These are phyloP conservation scores for Blastobotrys mokoenaii DNA, from an alignment of 805 yeast species.

Conservation along the genomic window DNA sequence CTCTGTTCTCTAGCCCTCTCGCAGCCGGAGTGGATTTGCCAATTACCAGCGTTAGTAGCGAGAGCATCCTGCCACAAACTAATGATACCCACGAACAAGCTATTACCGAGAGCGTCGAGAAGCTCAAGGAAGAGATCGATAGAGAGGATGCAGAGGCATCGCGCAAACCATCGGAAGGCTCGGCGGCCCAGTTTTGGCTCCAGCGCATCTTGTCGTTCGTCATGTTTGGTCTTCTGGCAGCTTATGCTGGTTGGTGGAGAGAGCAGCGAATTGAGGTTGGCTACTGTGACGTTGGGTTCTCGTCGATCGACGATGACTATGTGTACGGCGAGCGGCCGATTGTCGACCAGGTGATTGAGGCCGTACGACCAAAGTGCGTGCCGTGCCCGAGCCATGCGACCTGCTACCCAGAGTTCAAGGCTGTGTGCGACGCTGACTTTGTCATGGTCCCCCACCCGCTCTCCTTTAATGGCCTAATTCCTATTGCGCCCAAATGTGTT, in stretches of 20 bases:
- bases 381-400: slow-evolving; percentile 77
- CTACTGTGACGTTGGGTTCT: slow-evolving; percentile 49
- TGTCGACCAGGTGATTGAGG: slow-evolving; percentile 37
- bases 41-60: too few relatives aligned
- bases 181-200: background rate
- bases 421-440: slow-evolving; percentile 68
- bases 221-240: slow-evolving; percentile 24
- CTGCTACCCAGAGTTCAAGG: slow-evolving; percentile 52
- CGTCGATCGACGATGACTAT: slow-evolving; percentile 25
- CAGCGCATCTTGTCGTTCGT: background rate
- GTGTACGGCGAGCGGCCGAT: background rate
- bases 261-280: slow-evolving; percentile 58
- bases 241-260: slow-evolving; percentile 51
- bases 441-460: slow-evolving; percentile 45
- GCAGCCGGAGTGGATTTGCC: background rate
- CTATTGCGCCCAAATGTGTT: slow-evolving; percentile 57
- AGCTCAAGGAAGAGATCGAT: slow-evolving; percentile 8
- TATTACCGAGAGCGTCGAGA: slow-evolving; percentile 4
- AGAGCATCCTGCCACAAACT: background rate
- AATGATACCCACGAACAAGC: background rate
- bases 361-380: slow-evolving; percentile 53
- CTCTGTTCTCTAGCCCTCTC: background rate
- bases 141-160: slow-evolving; percentile 1
- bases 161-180: background rate
- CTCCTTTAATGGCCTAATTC: slow-evolving; percentile 47